A percentile compares a stretch with the other conserved stretches of the same genome.
phyloP scores from a whole-genome alignment of 1,284 basidiomycete genomes.

The Puccinia coronata region DNA sequence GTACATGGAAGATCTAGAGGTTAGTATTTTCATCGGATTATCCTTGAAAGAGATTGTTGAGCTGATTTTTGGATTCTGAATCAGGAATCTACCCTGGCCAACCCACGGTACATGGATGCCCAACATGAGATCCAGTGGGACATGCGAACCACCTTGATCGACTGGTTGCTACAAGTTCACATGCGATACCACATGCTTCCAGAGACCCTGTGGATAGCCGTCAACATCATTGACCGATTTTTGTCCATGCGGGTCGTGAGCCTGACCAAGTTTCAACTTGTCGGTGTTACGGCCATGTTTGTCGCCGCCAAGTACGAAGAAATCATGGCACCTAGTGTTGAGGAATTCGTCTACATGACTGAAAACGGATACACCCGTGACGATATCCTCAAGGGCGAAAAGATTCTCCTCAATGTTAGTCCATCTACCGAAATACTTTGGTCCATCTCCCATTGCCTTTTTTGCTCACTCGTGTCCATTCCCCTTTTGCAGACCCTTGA shows the following conservation, averaged over 20 bases:
- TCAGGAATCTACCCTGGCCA: conserved; percentile 84
- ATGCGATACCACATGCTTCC: conserved; percentile 69
- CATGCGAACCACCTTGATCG: conserved; percentile 54
- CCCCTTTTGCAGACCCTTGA: conserved; percentile 69
- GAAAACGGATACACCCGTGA: conserved; percentile 89
- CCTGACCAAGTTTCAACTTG: conserved; percentile 68
- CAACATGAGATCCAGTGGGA: conserved; percentile 93
- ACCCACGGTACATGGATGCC: conserved; percentile 87
- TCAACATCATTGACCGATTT: conserved; percentile 70
- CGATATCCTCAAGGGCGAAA: conserved; percentile 96
- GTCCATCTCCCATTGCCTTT: conserved; percentile 46
- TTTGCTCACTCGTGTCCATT: conserved; percentile 14
- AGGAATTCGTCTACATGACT: conserved; percentile 97
- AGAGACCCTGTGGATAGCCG: conserved; percentile 70
- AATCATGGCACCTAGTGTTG: conserved; percentile 65
- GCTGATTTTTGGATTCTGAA: conserved; percentile 16
- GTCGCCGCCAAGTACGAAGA: conserved; percentile 69
- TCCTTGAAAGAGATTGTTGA: not conserved
- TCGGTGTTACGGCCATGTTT: conserved; percentile 69
- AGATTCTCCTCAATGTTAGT: conserved; percentile 77
- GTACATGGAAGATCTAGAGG: conserved; percentile 92
- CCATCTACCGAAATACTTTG: conserved; percentile 47
- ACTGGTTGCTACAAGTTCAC: conserved; percentile 68
- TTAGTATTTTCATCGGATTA: conserved; percentile 60
- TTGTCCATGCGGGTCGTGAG: conserved; percentile 67